Evolutionary conservation across 2,329 filamentous ascomycete genomes (phyloP).

Genomic region (Hymenoscyphus linearis): DNA sequence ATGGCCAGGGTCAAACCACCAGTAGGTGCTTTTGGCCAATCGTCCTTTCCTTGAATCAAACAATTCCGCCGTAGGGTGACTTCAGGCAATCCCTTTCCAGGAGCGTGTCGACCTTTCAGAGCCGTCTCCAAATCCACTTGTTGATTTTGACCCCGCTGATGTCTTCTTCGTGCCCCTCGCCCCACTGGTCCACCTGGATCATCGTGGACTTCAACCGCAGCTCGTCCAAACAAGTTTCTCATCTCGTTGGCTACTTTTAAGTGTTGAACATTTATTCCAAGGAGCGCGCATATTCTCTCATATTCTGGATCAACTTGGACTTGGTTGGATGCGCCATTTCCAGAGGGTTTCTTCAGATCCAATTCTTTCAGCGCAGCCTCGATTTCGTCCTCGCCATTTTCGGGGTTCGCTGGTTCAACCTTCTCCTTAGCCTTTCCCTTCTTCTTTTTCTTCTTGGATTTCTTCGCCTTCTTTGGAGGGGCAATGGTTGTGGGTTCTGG

Average conservation of each 20-base stretch:
- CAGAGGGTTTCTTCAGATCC: conserved; percentile 35
- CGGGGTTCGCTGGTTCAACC: conserved; percentile 26
- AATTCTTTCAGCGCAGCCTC: conserved; percentile 58
- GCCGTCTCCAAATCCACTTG: conserved; percentile 37
- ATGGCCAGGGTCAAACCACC: conserved; percentile 81
- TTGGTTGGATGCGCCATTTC: conserved; percentile 13
- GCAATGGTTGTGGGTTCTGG: conserved; percentile 30
- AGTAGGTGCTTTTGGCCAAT: conserved; percentile 64
- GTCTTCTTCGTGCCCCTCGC: conserved; percentile 35
- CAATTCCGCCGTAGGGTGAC: conserved; percentile 57
- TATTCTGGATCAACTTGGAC: conserved; percentile 33
- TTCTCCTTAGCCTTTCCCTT: conserved; percentile 35
- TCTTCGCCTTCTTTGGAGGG: conserved; percentile 45
- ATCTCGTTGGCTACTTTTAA: conserved; percentile 90
- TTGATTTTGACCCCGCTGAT: conserved; percentile 36
- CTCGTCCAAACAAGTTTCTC: conserved; percentile 64
- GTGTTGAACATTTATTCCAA: conserved; percentile 63
- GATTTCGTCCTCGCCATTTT: conserved; percentile 53
- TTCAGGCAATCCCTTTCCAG: conserved; percentile 52
- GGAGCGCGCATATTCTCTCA: conserved; percentile 45
- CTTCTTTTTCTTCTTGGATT: conserved; percentile 56
- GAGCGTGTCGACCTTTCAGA: conserved; percentile 38
- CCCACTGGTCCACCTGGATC: conserved; percentile 37
- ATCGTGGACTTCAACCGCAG: conserved; percentile 52
- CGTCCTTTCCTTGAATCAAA: conserved; percentile 66